Percentiles rank a stretch among this genome's conserved stretches.
These are phyloP conservation scores for Capsicum rhomboideum DNA, from an alignment of 257 asterid genomes.

Conservation along the genomic window DNA sequence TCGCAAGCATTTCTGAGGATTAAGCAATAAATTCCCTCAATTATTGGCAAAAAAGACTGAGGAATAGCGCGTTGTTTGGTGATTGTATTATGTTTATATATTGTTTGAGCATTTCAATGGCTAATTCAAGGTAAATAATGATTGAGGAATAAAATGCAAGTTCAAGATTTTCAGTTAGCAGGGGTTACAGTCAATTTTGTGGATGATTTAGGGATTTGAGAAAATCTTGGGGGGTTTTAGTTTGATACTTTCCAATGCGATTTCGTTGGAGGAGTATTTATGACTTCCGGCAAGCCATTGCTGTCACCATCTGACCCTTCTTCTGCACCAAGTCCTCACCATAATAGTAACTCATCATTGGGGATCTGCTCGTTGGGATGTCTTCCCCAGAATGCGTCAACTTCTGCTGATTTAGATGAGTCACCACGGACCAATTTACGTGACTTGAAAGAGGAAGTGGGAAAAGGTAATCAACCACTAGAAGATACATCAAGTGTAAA, in stretches of 20 bases:
- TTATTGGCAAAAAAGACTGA: not conserved
- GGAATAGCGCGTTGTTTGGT: not conserved
- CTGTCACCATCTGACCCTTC: slow-evolving; percentile 38
- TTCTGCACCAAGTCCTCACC: slow-evolving; percentile 26
- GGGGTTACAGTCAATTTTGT: not conserved
- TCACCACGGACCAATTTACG: not conserved
- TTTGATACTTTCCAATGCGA: slow-evolving; percentile 37
- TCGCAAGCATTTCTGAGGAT: not conserved
- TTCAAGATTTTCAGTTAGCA: not conserved
- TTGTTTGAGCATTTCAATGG: not conserved
- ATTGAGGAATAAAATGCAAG: not conserved
- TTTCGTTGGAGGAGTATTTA: slow-evolving; percentile 30
- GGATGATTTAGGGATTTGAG: not conserved
- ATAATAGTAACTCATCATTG: slow-evolving; percentile 23
- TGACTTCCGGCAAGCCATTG: slow-evolving; percentile 81
- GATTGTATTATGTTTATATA: not conserved
- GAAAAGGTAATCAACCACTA: not conserved
- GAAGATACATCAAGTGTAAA: slow-evolving; percentile 12
- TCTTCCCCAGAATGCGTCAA: not conserved
- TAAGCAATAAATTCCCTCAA: not conserved
- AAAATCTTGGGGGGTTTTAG: slow-evolving; percentile 14
- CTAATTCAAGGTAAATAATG: not conserved
- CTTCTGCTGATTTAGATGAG: not conserved
- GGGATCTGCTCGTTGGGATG: slow-evolving; percentile 7
- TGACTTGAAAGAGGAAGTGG: slow-evolving; percentile 3